These are phyloP conservation scores for Wilhelminamyces savonicus DNA, from an alignment of 805 yeast species.

Conservation along the genomic window DNA sequence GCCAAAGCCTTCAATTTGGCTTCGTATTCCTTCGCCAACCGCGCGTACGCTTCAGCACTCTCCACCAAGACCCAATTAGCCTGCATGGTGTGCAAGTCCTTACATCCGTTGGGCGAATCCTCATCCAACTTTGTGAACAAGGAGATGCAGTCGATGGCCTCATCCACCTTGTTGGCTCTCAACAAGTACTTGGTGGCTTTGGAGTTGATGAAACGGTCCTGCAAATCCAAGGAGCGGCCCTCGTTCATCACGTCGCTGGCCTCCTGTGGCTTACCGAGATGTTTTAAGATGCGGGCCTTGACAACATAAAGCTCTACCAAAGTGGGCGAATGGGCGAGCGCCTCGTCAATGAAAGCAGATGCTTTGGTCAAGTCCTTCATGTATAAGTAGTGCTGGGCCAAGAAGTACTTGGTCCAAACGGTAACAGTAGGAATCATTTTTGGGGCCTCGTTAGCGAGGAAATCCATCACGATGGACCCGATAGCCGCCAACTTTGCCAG, in stretches of 20 bases:
- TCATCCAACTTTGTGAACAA: conserved; percentile 79
- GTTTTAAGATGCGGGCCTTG: conserved; percentile 77
- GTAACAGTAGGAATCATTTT: conserved; percentile 35
- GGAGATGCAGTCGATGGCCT: conserved; percentile 68
- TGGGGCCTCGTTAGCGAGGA: conserved; percentile 25
- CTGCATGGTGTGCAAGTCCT: conserved; percentile 84
- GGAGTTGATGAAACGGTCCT: conserved; percentile 87
- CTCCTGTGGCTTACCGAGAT: conserved; percentile 49
- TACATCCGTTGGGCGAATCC: conserved; percentile 72
- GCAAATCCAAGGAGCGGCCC: conserved; percentile 74
- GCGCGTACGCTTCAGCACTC: conserved; percentile 73
- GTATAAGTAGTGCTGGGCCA: conserved; percentile 71
- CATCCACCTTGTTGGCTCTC: conserved; percentile 66
- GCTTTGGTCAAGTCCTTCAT: conserved; percentile 52
- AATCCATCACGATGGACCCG: conserved; percentile 48
- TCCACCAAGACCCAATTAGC: conserved; percentile 85
- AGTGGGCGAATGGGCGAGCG: conserved; percentile 73
- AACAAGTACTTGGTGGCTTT: conserved; percentile 79
- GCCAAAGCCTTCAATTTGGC: conserved; percentile 10
- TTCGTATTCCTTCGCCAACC: conserved; percentile 40
- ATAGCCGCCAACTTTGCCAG: conserved; percentile 34
- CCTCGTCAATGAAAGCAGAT: conserved; percentile 48
- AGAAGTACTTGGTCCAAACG: conserved; percentile 70
- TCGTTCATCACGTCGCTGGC: conserved; percentile 65
- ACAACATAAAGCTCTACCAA: conserved; percentile 74